These are phyloP conservation scores for Massariosphaeria phaeospora DNA, from an alignment of 495 filamentous ascomycete species.

Conservation along the genomic window DNA sequence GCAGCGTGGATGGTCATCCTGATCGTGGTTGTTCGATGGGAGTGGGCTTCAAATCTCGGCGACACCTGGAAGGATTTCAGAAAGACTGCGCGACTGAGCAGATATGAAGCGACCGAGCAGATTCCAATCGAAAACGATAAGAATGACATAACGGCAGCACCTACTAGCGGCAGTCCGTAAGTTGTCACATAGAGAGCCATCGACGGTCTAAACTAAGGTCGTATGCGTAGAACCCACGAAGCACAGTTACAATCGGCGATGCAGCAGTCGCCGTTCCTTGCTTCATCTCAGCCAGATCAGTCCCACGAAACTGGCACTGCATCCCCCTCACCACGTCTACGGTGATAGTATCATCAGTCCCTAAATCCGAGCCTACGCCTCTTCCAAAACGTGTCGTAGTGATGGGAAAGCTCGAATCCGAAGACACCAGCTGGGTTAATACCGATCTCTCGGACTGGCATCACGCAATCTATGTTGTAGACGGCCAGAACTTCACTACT, in stretches of 20 bases:
- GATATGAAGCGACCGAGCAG: not conserved
- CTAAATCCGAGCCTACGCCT: not conserved
- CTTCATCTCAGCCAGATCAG: not conserved
- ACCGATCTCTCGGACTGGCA: conserved; percentile 34
- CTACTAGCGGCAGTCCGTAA: no score
- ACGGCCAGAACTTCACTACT: conserved; percentile 38
- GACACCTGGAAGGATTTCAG: not conserved
- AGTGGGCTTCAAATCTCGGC: not conserved
- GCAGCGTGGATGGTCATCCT: not conserved
- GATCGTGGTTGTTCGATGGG: not conserved
- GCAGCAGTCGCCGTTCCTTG: not conserved
- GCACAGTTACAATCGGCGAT: not conserved
- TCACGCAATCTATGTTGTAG: conserved; percentile 48
- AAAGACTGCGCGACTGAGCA: not conserved
- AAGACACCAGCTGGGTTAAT: conserved; percentile 13
- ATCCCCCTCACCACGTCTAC: not conserved
- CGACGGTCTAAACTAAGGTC: no score
- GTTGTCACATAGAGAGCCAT: no score
- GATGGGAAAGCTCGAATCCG: conserved; percentile 4
- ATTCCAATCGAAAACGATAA: not conserved
- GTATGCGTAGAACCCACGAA: not conserved
- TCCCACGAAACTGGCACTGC: not conserved
- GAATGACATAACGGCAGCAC: not conserved
- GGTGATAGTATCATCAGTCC: not conserved
- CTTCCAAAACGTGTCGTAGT: conserved; percentile 4